Conservation (phyloP, 2,329 filamentous ascomycete species). For the Amphichorda felina region DNA sequence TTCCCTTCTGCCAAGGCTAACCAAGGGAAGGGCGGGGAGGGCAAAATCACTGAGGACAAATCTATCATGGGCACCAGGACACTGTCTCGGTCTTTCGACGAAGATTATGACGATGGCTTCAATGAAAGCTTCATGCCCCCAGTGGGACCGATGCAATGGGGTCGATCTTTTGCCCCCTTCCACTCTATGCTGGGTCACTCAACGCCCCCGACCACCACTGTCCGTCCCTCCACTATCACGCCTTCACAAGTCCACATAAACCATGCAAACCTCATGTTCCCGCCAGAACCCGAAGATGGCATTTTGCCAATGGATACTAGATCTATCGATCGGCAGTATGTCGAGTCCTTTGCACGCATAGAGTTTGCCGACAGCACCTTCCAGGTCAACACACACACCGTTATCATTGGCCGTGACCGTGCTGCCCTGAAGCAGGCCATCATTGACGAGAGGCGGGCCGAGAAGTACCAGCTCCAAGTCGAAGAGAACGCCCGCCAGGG, state of each 20-base stretch:
- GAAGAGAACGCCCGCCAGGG: slow-evolving; percentile 35
- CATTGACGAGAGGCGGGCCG: slow-evolving; percentile 34
- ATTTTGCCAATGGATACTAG: no score
- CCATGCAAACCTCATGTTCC: slow-evolving; percentile 11
- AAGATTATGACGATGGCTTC: no score
- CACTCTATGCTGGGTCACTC: neutral
- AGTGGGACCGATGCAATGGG: no score
- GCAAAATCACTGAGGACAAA: no score
- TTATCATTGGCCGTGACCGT: slow-evolving; percentile 63
- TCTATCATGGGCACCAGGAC: no score
- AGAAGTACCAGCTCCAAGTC: slow-evolving; percentile 29
- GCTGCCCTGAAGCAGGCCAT: slow-evolving; percentile 43
- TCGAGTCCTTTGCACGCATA: slow-evolving; percentile 48
- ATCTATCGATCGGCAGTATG: slow-evolving; percentile 22
- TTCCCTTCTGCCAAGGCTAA: no score
- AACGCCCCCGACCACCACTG: neutral
- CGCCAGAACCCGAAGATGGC: slow-evolving; percentile 8
- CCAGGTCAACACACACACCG: slow-evolving; percentile 64
- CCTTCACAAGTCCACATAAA: slow-evolving; percentile 24
- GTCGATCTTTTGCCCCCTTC: no score
- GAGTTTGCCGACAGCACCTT: slow-evolving; percentile 67
- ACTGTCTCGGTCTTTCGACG: no score
- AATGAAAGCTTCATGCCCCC: no score
- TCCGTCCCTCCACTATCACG: slow-evolving; percentile 23
- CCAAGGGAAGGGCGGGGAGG: no score